These are phyloP conservation scores for Hibiscus trionum DNA, from an alignment of 345 rosid genomes.

Conservation along the genomic window DNA sequence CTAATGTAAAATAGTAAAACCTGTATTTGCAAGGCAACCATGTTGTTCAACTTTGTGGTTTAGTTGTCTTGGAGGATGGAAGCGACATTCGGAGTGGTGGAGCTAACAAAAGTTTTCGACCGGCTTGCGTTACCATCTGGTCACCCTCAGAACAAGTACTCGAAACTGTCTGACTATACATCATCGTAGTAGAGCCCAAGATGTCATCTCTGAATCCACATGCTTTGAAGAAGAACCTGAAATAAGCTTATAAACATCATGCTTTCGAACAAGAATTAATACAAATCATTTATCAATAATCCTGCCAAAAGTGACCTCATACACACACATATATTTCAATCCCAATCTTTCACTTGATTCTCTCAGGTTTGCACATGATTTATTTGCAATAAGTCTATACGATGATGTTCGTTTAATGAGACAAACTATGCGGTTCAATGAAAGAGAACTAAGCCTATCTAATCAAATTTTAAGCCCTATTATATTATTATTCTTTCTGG, in stretches of 20 bases:
- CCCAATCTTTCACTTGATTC: background rate
- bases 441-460: background rate
- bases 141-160: constrained; percentile 13
- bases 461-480: background rate
- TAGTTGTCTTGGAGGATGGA: background rate
- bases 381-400: background rate
- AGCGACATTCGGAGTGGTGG: constrained; percentile 19
- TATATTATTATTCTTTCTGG: background rate
- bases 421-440: background rate
- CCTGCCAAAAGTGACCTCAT: background rate
- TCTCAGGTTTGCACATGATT: background rate
- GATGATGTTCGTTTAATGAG: background rate
- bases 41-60: background rate
- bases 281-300: background rate
- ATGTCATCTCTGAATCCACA: constrained; percentile 85
- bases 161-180: constrained; percentile 47
- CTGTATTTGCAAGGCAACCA: background rate
- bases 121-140: constrained; percentile 22
- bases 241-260: background rate
- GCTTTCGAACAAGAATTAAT: constrained; percentile 1
- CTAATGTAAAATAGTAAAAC: background rate
- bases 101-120: constrained; percentile 30
- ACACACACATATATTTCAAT: background rate
- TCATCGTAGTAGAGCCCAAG: constrained; percentile 79
- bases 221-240: constrained; percentile 72